Percentiles rank a stretch among this genome's conserved stretches.
phyloP scores from a whole-genome alignment of 805 yeast genomes.

The Schizosaccharomyces osmophilus region DNA sequence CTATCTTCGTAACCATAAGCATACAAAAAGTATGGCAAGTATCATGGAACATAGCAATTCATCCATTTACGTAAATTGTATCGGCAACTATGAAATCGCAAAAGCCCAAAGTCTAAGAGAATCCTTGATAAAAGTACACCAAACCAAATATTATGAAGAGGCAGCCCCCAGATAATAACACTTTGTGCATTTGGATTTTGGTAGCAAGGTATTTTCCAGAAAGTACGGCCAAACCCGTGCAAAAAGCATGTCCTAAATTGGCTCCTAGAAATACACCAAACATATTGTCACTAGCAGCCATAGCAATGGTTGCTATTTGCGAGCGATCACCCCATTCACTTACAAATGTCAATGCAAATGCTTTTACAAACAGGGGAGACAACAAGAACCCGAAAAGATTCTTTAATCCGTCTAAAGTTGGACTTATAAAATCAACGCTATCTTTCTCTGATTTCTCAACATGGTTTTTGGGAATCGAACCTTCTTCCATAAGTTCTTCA shows the following conservation, averaged over 20 bases:
- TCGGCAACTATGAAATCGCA: background rate
- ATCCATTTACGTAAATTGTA: too few relatives aligned
- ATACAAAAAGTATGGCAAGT: too few relatives aligned
- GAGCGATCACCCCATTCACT: constrained; percentile 99
- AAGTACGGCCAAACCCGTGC: constrained; percentile 73
- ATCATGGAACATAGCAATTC: too few relatives aligned
- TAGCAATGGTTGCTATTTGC: constrained; percentile 90
- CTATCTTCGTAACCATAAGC: too few relatives aligned
- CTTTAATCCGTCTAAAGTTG: constrained; percentile 17
- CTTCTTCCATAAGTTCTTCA: background rate
- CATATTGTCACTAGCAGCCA: constrained; percentile 92
- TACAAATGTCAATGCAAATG: constrained; percentile 79
- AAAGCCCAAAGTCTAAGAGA: background rate
- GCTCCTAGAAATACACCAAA: constrained; percentile 79
- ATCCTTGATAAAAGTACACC: constrained; percentile 46
- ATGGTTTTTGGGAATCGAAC: constrained; percentile 1
- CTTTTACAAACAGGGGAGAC: constrained; percentile 83
- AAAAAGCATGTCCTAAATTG: constrained; percentile 63
- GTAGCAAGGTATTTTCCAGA: constrained; percentile 85
- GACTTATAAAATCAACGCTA: background rate
- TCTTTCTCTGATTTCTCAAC: background rate
- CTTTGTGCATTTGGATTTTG: constrained; percentile 70
- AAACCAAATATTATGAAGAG: constrained; percentile 69
- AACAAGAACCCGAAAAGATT: constrained; percentile 38
- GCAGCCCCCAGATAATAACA: constrained; percentile 71